Evolutionary conservation across 108 stramenopile species (phyloP).

Genomic region (Skeletonema costatum): DNA sequence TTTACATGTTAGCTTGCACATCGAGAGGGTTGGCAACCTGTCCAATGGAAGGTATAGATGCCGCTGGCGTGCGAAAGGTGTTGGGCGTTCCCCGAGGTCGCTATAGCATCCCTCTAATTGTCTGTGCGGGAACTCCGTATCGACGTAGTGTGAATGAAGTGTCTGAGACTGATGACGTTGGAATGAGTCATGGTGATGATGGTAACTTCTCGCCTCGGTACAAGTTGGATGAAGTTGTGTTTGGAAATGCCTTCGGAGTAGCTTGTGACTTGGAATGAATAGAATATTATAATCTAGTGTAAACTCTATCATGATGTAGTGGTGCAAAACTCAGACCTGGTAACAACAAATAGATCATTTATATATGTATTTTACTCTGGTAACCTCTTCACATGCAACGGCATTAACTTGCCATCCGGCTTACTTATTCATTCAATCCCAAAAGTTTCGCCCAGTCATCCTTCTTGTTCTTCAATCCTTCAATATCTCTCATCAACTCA

Average conservation of each 20-base stretch:
- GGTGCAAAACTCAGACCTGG: neutral
- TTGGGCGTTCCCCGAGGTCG: slow-evolving; percentile 64
- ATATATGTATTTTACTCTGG: neutral
- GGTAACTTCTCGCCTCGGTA: slow-evolving; percentile 51
- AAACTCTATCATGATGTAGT: neutral
- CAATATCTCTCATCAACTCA: slow-evolving; percentile 20
- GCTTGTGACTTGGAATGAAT: neutral
- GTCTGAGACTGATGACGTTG: slow-evolving; percentile 62
- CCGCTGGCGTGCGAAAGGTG: slow-evolving; percentile 58
- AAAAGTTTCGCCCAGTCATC: slow-evolving; percentile 22
- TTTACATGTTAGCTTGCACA: slow-evolving; percentile 84
- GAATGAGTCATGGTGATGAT: slow-evolving; percentile 57
- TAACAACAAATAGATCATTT: neutral
- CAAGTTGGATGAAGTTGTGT: slow-evolving; percentile 57
- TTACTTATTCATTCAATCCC: slow-evolving; percentile 13
- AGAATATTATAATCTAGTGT: neutral
- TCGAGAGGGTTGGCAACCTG: slow-evolving; percentile 80
- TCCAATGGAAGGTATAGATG: slow-evolving; percentile 91
- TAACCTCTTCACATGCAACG: neutral
- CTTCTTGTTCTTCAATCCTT: slow-evolving; percentile 24
- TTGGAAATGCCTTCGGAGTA: slow-evolving; percentile 53
- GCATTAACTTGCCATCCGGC: neutral
- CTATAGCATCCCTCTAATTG: slow-evolving; percentile 73
- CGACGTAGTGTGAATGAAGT: slow-evolving; percentile 14
- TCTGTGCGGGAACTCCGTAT: slow-evolving; percentile 64